Conservation (phyloP, 495 filamentous ascomycete species). For the Talaromyces trachyspermus region DNA sequence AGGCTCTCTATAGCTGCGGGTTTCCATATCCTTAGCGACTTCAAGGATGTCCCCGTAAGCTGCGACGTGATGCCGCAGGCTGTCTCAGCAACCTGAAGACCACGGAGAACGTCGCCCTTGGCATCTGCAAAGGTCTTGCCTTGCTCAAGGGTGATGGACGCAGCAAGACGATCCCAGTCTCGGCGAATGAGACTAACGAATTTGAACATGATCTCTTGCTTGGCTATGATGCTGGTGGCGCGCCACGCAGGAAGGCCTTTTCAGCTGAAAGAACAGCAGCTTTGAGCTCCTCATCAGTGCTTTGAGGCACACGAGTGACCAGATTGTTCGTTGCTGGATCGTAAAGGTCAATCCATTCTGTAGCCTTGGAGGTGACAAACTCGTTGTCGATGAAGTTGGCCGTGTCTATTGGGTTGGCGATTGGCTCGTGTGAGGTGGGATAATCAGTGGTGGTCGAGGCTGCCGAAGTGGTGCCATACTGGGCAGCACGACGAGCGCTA, state of each 20-base stretch:
- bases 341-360: constrained; percentile 82
- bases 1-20: constrained; percentile 83
- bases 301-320: constrained; percentile 95
- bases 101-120: constrained; percentile 88
- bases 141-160: constrained; percentile 95
- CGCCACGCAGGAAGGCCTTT: constrained; percentile 86
- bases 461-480: constrained; percentile 44
- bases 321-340: constrained; percentile 98
- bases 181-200: constrained; percentile 83
- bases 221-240: constrained; percentile 70
- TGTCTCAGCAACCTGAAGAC: constrained; percentile 94
- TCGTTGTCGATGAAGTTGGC: constrained; percentile 89
- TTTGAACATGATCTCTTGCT: constrained; percentile 97
- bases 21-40: constrained; percentile 99
- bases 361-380: constrained; percentile 68
- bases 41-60: constrained; percentile 92
- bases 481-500: constrained; percentile 50
- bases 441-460: constrained; percentile 61
- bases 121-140: constrained; percentile 98
- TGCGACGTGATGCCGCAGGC: constrained; percentile 92
- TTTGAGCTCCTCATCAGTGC: constrained; percentile 79
- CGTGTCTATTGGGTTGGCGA: constrained; percentile 68
- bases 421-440: constrained; percentile 75
- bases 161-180: constrained; percentile 92
- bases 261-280: constrained; percentile 82